Conservation (phyloP, 139 green algal species). For the Coelastrella sp. region DNA sequence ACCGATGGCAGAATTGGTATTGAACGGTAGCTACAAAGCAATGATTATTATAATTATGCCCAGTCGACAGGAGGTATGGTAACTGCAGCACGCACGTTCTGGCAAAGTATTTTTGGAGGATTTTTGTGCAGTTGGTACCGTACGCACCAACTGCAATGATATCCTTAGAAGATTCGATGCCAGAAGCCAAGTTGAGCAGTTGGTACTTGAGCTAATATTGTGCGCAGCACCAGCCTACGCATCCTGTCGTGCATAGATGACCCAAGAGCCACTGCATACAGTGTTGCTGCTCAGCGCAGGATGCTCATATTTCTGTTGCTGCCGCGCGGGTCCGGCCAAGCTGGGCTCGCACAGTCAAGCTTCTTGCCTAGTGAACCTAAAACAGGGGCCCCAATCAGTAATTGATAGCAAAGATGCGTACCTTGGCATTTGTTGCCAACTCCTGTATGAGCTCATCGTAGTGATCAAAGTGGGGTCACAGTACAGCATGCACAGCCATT, state of each 20-base stretch:
- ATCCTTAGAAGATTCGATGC: too few relatives aligned
- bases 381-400: too few relatives aligned
- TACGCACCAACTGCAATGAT: too few relatives aligned
- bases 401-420: not conserved
- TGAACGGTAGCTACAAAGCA: too few relatives aligned
- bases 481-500: slow-evolving; percentile 93
- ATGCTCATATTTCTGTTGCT: not conserved
- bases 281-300: too few relatives aligned
- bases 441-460: slow-evolving; percentile 86
- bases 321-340: not conserved
- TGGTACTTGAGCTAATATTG: slow-evolving; percentile 86
- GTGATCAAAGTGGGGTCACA: slow-evolving; percentile 84
- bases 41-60: too few relatives aligned
- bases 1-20: too few relatives aligned
- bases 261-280: not conserved
- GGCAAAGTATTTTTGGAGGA: too few relatives aligned
- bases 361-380: not conserved
- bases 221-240: slow-evolving; percentile 85
- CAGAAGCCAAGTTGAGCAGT: too few relatives aligned
- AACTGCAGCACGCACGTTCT: too few relatives aligned
- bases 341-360: not conserved
- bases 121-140: too few relatives aligned
- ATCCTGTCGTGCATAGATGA: slow-evolving; percentile 73
- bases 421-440: slow-evolving; percentile 88
- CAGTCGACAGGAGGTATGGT: too few relatives aligned